These are phyloP conservation scores for Collybia sordida DNA, from an alignment of 768 basidiomycete genomes.

Conservation along the genomic window DNA sequence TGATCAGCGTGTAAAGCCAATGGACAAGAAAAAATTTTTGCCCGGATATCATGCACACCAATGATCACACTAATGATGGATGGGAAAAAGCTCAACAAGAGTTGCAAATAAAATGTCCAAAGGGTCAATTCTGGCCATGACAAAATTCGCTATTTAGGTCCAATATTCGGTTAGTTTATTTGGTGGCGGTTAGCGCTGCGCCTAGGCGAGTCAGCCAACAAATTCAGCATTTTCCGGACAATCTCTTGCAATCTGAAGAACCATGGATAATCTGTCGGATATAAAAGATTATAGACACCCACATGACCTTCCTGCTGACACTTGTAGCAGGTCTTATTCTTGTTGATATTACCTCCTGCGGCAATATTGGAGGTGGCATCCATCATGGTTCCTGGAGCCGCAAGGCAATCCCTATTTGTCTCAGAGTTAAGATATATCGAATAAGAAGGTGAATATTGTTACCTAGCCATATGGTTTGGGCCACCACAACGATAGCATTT, in stretches of 20 bases:
- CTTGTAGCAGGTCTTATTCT: conserved; percentile 83
- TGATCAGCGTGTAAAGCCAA: conserved; percentile 5
- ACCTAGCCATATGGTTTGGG: conserved; percentile 86
- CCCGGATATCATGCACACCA: background rate
- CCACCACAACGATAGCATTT: conserved; percentile 91
- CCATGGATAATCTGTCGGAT: conserved; percentile 6
- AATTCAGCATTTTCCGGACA: conserved; percentile 60
- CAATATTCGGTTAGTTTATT: background rate
- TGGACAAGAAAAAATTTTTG: conserved; percentile 1
- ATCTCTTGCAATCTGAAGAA: conserved; percentile 59
- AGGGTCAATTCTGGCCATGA: conserved; percentile 8
- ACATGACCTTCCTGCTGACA: conserved; percentile 89
- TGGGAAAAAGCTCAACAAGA: conserved; percentile 3
- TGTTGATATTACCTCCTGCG: conserved; percentile 45
- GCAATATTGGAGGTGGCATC: conserved; percentile 47
- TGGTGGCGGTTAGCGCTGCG: background rate
- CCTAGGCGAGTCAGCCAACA: conserved; percentile 33
- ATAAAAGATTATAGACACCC: conserved; percentile 26
- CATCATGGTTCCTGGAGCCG: conserved; percentile 57
- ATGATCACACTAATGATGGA: conserved; percentile 4
- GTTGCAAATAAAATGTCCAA: background rate
- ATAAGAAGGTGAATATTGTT: conserved; percentile 11
- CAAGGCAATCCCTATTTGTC: conserved; percentile 72
- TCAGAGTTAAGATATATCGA: conserved; percentile 1
- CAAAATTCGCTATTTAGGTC: conserved; percentile 10